Evolutionary conservation across 2,329 filamentous ascomycete species (phyloP), one percentile per base, ranked within the genome.

Genomic region (Fusarium lyarnte): DNA sequence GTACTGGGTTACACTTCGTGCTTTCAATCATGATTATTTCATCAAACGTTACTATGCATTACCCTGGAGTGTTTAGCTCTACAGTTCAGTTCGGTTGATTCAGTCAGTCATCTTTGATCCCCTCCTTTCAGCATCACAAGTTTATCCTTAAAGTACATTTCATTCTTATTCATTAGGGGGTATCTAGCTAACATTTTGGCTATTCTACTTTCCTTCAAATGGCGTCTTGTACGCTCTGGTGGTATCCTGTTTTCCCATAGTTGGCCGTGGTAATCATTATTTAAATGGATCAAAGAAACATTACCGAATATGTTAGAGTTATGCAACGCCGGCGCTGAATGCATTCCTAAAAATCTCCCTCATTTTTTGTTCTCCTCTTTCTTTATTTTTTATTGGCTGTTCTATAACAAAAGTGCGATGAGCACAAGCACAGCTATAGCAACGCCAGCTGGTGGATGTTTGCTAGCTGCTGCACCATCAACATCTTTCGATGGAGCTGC

Each of bases 291-390:
- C 68, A 55, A 58, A 19, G 19, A 65, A 74, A 33, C 19, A 13
- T 31, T 60, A 35, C 23, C 38, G 38, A 55, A 47, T 39, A 27
- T 36, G 12, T 27, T 39, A 17, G 19, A 49, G 33, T 16, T 42
- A 69, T 75, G 33, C 58, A 74, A 73, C 53, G 52, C 58, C 53
- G 51, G 14, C 67, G 58, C 67, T 72, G 35, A 57, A 74, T 65
- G 58, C 55, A 72, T 58, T 41, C 43, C 42, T 42, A 41, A 38
- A 5, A 23, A 31, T 5, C 16, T n/a, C 12, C 23, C 14, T 35
- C 27, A 8, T 42, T 31, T 23, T 45, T 38, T 36, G 16, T 39
- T 52, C 17, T 59, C 29, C 23, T 36, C 8, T 8, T 25, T n/a
- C 33, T 33, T 29, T 29, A 14, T n/a, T 25, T 9, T 49, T 54